Base-by-base conservation (phyloP, 805 yeast species). In the Clavispora asparagi region DNA sequence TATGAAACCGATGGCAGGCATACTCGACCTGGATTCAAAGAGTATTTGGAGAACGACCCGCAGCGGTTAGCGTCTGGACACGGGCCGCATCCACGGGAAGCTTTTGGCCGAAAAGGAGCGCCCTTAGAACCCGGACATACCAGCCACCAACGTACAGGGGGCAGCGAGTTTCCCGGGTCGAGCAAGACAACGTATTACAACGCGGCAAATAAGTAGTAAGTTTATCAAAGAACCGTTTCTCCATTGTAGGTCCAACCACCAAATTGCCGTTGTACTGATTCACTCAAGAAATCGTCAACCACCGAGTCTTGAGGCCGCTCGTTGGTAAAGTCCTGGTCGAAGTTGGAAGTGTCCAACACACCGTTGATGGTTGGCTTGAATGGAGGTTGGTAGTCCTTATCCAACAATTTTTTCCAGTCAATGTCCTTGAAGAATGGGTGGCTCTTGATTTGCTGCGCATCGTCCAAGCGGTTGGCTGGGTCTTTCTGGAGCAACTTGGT, bases 171-270 rank as follows among this genome's bases (percentile, higher is more conserved):
- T 43, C 75, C 76, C 1, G 76, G 76, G 1, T 52, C 62, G 17
- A 43, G 62, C 23, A 71, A 71, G 3, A 67, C 64, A 7, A 64
- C 67, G 1, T 71, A 71, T 51, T 58, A 63, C 42, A 55, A 60
- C 43, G 69, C 70, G 26, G 71, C 70, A n/a, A 65, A 64, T 23
- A 44, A 33, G 28, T 44, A 33, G 23, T 11, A 7, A 4, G 8
- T 25, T 8, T 4, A 19, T 26, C 46, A 52, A 17, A 55, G 53
- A 28, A 64, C 62, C 14, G 58, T 67, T 41, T 76, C 83, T 2
- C 94, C 95, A 41, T 84, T 87, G 65, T 91, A 92, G 2, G 98
- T 92, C 99, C 99, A 94, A 7, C 99, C 98, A 40, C 97, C 98
- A 73, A 94, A 94, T 68, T 94, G 98, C 62, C 86, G 82, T 67